Conservation (phyloP, 169 alveolate species). For the Cryptosporidium sp. region DNA sequence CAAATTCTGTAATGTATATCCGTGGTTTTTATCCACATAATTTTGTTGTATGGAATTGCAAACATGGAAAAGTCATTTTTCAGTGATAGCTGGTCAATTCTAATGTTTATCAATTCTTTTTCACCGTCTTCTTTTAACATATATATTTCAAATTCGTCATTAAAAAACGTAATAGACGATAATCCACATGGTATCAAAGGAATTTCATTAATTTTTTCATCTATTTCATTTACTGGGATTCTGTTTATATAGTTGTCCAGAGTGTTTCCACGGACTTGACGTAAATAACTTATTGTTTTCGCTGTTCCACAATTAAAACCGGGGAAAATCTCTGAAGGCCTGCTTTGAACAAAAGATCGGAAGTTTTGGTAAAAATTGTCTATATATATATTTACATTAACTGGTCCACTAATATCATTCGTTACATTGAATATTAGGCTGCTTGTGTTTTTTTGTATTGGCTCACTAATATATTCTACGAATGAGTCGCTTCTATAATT, state of each 20-base stretch:
- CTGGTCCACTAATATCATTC: constrained; percentile 45
- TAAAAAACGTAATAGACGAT: constrained; percentile 48
- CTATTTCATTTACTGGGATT: background rate
- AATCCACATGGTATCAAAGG: constrained; percentile 69
- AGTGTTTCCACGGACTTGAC: constrained; percentile 50
- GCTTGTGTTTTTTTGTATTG: constrained; percentile 25
- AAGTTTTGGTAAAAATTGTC: constrained; percentile 66
- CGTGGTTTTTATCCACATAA: constrained; percentile 68
- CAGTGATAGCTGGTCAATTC: constrained; percentile 6
- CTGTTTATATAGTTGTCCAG: constrained; percentile 27
- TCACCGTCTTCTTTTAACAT: background rate
- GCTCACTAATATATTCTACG: constrained; percentile 42
- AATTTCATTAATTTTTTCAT: background rate
- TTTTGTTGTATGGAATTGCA: constrained; percentile 64
- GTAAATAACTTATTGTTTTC: constrained; percentile 35
- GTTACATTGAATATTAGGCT: constrained; percentile 7
- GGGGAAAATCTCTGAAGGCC: constrained; percentile 71
- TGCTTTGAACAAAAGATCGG: constrained; percentile 69
- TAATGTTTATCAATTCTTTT: constrained; percentile 13
- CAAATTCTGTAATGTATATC: constrained; percentile 70
- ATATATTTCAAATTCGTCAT: constrained; percentile 55
- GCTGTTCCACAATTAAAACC: constrained; percentile 73
- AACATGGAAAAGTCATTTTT: constrained; percentile 64
- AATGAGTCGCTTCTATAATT: constrained; percentile 24
- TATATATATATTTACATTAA: constrained; percentile 41